Percentiles rank a stretch among this genome's conserved stretches.
phyloP scores from a whole-genome alignment of 2,329 filamentous ascomycete species.

The Purpureocillium takamizusanense region DNA sequence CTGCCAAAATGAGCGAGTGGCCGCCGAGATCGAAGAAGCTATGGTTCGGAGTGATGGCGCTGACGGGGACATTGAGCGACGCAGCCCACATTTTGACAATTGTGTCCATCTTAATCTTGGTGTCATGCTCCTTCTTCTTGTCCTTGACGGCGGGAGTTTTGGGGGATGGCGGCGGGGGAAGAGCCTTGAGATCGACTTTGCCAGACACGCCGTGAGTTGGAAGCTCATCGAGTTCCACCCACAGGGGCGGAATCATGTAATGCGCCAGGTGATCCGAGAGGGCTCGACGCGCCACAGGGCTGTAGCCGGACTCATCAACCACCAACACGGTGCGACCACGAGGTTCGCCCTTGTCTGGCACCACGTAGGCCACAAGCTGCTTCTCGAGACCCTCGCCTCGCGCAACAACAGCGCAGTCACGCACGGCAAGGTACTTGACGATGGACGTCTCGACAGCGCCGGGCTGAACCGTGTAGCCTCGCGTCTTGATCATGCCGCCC shows the following conservation, averaged over 20 bases:
- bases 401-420: conserved; percentile 62
- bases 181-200: conserved; percentile 64
- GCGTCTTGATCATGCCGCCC: conserved; percentile 72
- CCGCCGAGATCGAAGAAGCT: conserved; percentile 78
- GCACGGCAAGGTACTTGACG: conserved; percentile 59
- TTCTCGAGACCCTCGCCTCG: conserved; percentile 67
- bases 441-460: conserved; percentile 69
- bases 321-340: conserved; percentile 51
- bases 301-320: conserved; percentile 63
- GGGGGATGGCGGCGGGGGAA: conserved; percentile 55
- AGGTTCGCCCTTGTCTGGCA: conserved; percentile 52
- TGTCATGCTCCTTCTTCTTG: conserved; percentile 43
- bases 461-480: conserved; percentile 70
- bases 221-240: conserved; percentile 62
- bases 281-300: conserved; percentile 55
- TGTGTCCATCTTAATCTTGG: conserved; percentile 56
- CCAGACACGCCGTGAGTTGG: conserved; percentile 73
- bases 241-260: conserved; percentile 75
- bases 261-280: conserved; percentile 62
- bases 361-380: conserved; percentile 69
- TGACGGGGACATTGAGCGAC: conserved; percentile 55
- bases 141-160: conserved; percentile 29
- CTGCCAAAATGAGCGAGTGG: conserved; percentile 69
- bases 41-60: conserved; percentile 57
- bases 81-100: conserved; percentile 66